Percentiles rank a stretch among this genome's conserved stretches.
Evolutionary conservation across 345 rosid species (phyloP).

Genomic region (Gossypium anomalum): DNA sequence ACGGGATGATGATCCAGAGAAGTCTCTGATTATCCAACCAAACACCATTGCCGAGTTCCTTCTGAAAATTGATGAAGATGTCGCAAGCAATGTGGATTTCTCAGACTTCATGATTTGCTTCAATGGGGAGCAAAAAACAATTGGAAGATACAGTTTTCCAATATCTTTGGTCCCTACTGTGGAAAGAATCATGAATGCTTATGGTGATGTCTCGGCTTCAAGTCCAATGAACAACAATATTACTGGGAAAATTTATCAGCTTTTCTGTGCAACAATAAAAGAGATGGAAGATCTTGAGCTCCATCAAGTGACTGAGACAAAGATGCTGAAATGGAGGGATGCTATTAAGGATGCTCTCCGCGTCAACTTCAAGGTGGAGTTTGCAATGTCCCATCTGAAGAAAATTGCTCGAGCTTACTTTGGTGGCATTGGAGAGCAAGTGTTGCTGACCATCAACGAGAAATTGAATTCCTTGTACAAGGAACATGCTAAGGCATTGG

Average conservation of each 20-base stretch:
- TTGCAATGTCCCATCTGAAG: conserved; percentile 12
- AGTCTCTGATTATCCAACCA: not conserved
- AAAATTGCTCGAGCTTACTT: conserved; percentile 7
- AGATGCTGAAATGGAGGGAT: conserved; percentile 15
- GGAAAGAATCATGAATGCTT: not conserved
- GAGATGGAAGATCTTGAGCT: conserved; percentile 8
- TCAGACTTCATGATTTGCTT: not conserved
- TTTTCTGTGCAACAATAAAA: not conserved
- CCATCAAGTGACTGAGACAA: not conserved
- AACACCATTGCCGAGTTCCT: not conserved
- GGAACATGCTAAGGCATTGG: not conserved
- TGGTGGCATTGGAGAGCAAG: not conserved
- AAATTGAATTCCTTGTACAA: not conserved
- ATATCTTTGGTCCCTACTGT: conserved; percentile 11
- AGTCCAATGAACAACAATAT: not conserved
- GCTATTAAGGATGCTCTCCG: conserved; percentile 17
- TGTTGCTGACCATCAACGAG: not conserved
- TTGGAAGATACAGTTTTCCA: conserved; percentile 13
- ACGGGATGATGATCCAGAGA: not conserved
- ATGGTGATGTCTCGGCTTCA: not conserved
- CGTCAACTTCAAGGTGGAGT: not conserved
- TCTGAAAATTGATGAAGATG: conserved; percentile 5
- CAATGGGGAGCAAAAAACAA: not conserved
- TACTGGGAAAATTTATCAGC: not conserved
- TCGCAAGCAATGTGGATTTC: not conserved